Base-by-base conservation (phyloP, 345 rosid species). In the Bruguiera sexangula region DNA sequence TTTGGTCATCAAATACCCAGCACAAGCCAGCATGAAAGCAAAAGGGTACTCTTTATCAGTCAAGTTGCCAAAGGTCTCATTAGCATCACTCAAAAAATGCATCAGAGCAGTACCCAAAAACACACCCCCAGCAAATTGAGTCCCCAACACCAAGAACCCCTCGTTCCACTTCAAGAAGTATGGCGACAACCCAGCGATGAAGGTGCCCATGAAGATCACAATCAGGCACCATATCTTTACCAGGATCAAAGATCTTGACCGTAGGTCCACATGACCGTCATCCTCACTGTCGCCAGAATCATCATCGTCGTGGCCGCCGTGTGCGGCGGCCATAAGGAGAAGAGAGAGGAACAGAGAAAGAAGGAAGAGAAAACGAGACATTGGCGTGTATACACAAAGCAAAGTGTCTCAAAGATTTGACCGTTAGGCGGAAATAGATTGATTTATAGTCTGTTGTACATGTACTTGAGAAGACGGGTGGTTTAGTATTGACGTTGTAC, bases 81-180 rank as follows among this genome's bases (percentile, higher is more conserved):
- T 85, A 5, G 97, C 87, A 71, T 93, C 97, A 7, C 86, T 76
- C 74, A 91, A 73, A 73, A 91, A 93, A 70, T 91, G 97, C 96
- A 93, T 91, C 86, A 86, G 22, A 46, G 87, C 93, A 8, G 98
- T 91, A 37, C 87, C 97, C n/a, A 91, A 76, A 60, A 93, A 93
- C 69, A 91, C 96, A 6, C 97, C 96, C 3, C 94, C 87, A 8
- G 96, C 92, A 70, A 91, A 85, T 73, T 89, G 94, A 15, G 97
- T 93, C 34, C 98, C 96, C 54, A 89, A 21, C 36, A 91, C 86
- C 76, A 89, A 63, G 63, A 89, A 86, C 52, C 85, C 93, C 76
- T 89, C 85, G 61, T 86, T 91, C 98, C 98, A 85, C 62, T 84
- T 87, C 63, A 93, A 74, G 67, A 89, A 91, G 63, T 91, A 93